These are phyloP conservation scores for Naganishia friedmannii DNA, from an alignment of 768 basidiomycete genomes.

Conservation along the genomic window DNA sequence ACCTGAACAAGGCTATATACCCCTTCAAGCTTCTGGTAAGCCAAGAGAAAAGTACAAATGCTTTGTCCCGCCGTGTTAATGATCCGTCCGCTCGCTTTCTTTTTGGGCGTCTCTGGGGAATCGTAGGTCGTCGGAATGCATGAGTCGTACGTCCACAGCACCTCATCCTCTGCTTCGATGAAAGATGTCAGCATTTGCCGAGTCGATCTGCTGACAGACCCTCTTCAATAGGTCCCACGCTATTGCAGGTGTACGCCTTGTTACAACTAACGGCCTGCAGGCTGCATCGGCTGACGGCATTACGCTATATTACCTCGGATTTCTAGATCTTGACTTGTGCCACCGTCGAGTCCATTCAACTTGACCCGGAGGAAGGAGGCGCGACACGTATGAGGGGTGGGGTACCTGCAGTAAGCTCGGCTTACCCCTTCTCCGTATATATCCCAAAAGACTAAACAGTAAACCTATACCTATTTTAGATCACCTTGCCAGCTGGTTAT, in stretches of 20 bases:
- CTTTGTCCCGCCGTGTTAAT: neutral
- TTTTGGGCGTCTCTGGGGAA: neutral
- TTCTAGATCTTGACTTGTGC: conserved; percentile 31
- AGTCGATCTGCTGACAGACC: neutral
- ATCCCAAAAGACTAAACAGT: neutral
- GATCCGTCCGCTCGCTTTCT: neutral
- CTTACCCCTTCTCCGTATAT: neutral
- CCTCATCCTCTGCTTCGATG: too few species aligned
- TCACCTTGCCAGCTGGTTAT: conserved; percentile 51
- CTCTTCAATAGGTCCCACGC: conserved; percentile 44
- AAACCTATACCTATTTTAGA: conserved; percentile 24
- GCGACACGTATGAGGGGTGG: conserved; percentile 52
- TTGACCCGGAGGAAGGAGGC: conserved; percentile 52
- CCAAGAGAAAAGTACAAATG: neutral
- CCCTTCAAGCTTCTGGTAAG: conserved; percentile 52
- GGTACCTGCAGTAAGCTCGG: conserved; percentile 46
- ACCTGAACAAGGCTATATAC: conserved; percentile 47
- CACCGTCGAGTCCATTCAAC: conserved; percentile 34
- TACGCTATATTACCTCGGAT: conserved; percentile 24
- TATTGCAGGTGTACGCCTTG: conserved; percentile 45
- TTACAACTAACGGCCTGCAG: conserved; percentile 10
- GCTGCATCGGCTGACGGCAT: conserved; percentile 31
- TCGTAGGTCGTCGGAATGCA: conserved; percentile 47
- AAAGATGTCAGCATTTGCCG: too few species aligned
- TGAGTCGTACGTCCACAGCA: conserved; percentile 41